Evolutionary conservation across 106 monocot species (phyloP).

Genomic region (Dioscorea dumetorum): DNA sequence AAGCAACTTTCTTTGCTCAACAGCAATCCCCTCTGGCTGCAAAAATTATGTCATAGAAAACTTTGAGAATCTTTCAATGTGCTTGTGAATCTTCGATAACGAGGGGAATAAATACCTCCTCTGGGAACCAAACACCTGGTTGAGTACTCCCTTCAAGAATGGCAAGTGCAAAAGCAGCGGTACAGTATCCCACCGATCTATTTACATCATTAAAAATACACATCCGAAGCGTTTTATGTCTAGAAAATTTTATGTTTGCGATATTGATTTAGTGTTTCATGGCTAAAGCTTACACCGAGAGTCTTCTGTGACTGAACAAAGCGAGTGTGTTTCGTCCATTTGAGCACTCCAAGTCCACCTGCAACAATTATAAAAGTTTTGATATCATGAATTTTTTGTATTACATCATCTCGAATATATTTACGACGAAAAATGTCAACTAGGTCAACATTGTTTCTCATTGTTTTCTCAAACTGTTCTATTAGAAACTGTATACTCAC

Average conservation of each 20-base stretch:
- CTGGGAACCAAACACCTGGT: constrained; percentile 97
- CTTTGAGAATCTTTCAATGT: too few relatives aligned
- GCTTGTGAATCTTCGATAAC: too few relatives aligned
- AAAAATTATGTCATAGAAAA: too few relatives aligned
- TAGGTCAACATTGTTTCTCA: neutral
- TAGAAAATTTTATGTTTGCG: too few relatives aligned
- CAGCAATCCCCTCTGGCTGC: constrained; percentile 71
- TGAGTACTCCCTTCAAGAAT: constrained; percentile 84
- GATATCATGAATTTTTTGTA: neutral
- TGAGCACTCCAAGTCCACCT: constrained; percentile 94
- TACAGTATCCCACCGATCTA: constrained; percentile 70
- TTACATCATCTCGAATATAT: too few relatives aligned
- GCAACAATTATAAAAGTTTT: neutral
- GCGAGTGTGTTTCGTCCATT: constrained; percentile 70
- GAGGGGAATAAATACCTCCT: constrained; percentile 52
- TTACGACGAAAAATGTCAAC: neutral
- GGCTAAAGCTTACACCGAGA: constrained; percentile 59
- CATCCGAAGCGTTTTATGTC: neutral
- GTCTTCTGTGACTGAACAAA: constrained; percentile 78
- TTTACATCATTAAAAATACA: neutral
- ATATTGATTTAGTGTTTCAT: too few relatives aligned
- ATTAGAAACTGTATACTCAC: constrained; percentile 27
- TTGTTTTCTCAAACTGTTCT: neutral
- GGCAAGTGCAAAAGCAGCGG: constrained; percentile 83
- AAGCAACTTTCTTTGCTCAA: constrained; percentile 70